These are phyloP conservation scores for Penicillium roqueforti DNA, from an alignment of 495 filamentous ascomycete genomes.

Conservation along the genomic window DNA sequence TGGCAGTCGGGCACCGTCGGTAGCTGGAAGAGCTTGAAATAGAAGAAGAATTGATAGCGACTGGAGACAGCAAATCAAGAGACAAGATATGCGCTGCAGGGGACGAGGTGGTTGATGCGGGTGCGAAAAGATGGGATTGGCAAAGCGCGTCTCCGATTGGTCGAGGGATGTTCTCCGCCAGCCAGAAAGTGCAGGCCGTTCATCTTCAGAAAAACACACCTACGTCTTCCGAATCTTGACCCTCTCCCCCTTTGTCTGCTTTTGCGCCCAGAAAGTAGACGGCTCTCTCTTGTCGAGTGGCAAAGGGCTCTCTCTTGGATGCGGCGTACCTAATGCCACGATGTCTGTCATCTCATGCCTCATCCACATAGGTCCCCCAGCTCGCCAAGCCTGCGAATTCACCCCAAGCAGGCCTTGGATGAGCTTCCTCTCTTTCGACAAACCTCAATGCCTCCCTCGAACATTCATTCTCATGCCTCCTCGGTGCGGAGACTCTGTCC, in stretches of 20 bases:
- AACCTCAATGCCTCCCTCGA: slow-evolving; percentile 33
- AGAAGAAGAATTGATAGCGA: background rate
- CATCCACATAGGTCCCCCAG: slow-evolving; percentile 50
- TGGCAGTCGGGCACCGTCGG: slow-evolving; percentile 23
- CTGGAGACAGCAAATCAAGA: background rate
- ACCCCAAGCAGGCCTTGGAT: slow-evolving; percentile 44
- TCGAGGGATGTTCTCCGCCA: slow-evolving; percentile 35
- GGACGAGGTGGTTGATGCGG: slow-evolving; percentile 17
- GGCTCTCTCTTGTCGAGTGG: slow-evolving; percentile 13
- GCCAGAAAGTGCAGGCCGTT: slow-evolving; percentile 29
- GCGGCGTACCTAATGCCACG: slow-evolving; percentile 48
- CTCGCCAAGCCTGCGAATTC: slow-evolving; percentile 48
- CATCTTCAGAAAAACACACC: slow-evolving; percentile 29
- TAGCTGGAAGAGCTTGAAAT: background rate
- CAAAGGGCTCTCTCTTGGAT: slow-evolving; percentile 25
- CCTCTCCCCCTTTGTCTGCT: slow-evolving; percentile 11
- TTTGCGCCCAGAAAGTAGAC: slow-evolving; percentile 16
- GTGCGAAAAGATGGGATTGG: slow-evolving; percentile 39
- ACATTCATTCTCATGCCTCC: slow-evolving; percentile 26
- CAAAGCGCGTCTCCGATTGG: slow-evolving; percentile 43
- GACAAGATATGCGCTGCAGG: slow-evolving; percentile 1
- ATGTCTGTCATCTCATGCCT: slow-evolving; percentile 66
- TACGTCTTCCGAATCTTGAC: slow-evolving; percentile 1
- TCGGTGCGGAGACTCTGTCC: slow-evolving; percentile 34
- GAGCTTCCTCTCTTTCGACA: slow-evolving; percentile 31